Percentiles rank a stretch among this genome's conserved stretches.
phyloP scores from a whole-genome alignment of 192 early-diverging fungal species.

The Lobosporangium transversale region DNA sequence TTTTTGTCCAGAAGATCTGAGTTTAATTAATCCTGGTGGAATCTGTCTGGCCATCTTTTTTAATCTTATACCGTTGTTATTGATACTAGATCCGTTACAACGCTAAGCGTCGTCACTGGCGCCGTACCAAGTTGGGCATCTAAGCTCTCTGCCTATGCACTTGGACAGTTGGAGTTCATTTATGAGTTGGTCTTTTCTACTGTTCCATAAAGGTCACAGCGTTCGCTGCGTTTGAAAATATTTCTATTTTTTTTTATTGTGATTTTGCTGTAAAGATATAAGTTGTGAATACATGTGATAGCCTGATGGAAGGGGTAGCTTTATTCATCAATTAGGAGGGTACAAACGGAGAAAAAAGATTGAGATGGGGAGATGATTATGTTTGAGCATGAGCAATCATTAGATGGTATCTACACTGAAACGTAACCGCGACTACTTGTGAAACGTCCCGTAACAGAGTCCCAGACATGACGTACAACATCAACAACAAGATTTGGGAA shows the following conservation, averaged over 20 bases:
- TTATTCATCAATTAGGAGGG: too few relatives aligned
- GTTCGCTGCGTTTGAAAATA: slow-evolving; percentile 43
- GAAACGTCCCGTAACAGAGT: slow-evolving; percentile 36
- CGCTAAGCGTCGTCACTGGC: slow-evolving; percentile 99
- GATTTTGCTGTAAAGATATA: not conserved
- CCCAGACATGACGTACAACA: slow-evolving; percentile 42
- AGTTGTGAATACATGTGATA: not conserved
- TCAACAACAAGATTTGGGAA: slow-evolving; percentile 41
- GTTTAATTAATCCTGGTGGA: too few relatives aligned
- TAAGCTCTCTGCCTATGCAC: slow-evolving; percentile 63
- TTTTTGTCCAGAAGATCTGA: too few relatives aligned
- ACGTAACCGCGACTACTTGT: slow-evolving; percentile 23
- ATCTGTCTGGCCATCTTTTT: too few relatives aligned
- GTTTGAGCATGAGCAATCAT: too few relatives aligned
- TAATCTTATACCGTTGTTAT: too few relatives aligned
- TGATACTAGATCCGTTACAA: slow-evolving; percentile 80
- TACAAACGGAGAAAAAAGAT: too few relatives aligned
- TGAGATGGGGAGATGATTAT: too few relatives aligned
- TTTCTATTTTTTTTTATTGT: not conserved
- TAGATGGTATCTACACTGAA: slow-evolving; percentile 30
- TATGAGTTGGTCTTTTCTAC: slow-evolving; percentile 16
- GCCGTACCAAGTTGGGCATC: slow-evolving; percentile 96
- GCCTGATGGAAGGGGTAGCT: too few relatives aligned
- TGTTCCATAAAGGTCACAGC: slow-evolving; percentile 48
- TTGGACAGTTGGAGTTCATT: slow-evolving; percentile 18